Conservation (phyloP, 305 asterid species). For the Fraxinus xanthoxyloides region DNA sequence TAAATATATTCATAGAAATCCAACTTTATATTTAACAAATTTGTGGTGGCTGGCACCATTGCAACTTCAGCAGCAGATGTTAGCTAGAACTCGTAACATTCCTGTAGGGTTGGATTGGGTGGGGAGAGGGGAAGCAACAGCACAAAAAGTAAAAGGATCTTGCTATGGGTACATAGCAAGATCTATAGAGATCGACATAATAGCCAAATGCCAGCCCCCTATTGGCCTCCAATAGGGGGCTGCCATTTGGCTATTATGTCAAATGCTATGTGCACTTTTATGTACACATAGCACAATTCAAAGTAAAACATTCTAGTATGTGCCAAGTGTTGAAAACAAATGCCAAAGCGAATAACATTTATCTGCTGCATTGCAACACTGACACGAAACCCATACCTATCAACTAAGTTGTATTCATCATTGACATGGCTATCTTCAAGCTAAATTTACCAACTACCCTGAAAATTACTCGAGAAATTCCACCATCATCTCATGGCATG, state of each 20-base stretch:
- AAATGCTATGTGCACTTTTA: too few species aligned
- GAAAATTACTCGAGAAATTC: neutral
- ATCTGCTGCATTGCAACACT: neutral
- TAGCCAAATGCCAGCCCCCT: too few species aligned
- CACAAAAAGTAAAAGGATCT: neutral
- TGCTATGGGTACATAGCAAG: too few species aligned
- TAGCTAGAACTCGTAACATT: neutral
- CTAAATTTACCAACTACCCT: neutral
- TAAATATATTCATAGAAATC: neutral
- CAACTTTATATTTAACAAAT: slow-evolving; percentile 2
- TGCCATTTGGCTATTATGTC: too few species aligned
- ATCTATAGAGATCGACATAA: too few species aligned
- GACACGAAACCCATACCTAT: neutral
- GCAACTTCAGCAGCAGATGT: neutral
- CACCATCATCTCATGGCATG: slow-evolving; percentile 5
- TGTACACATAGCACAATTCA: too few species aligned
- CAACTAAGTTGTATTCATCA: neutral
- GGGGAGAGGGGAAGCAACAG: neutral
- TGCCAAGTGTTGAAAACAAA: neutral
- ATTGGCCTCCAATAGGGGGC: too few species aligned
- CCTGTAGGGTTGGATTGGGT: neutral
- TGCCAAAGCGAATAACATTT: neutral
- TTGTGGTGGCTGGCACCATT: neutral
- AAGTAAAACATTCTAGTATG: neutral
- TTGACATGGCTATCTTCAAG: neutral